Evolutionary conservation across 768 basidiomycete genomes (phyloP), one percentile per base, ranked within the genome.

Genomic region (Panaeolus papilionaceus): DNA sequence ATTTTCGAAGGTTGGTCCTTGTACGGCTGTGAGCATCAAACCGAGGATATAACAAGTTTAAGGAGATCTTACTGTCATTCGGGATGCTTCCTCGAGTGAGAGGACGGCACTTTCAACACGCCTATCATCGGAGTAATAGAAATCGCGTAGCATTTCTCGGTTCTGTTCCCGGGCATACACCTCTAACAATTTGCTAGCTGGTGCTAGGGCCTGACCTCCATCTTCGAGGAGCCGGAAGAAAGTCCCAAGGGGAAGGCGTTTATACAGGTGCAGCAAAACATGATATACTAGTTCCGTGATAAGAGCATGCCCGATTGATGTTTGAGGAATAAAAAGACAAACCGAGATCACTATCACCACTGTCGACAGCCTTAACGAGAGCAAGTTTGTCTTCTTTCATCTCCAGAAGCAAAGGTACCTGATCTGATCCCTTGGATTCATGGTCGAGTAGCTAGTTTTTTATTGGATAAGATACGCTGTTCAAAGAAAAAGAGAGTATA

Each of bases 41-140:
- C 63, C 63, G 23, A 47, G 66, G 1, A 16, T 67, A 38, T 54
- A 45, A 61, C 10, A 28, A 44, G 26, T 23, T 33, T 47, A 58
- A 38, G 33, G 23, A 37, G 2, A 10, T 74, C 75, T 69, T 71
- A 95, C 96, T 72, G 78, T 77, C 77, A 91, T 89, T 23, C 79
- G 79, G 2, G 84, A 81, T 7, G 94, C 92, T 77, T 98, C 98
- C 51, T 94, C 93, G 23, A 99, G 79, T 42, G 88, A 92, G 3
- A 99, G 80, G n/a, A 92, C 86, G 0, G 96, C 98, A 77, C 92
- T 97, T 75, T 99, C 98, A 14, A 94, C 91, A 58, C 96, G 86
- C 64, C 98, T 84, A 78, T 99, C 98, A 73, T 99, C 98, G 40
- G 97, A 97, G 74, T 97, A 99, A 78, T 96, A 99, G 79, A 96